Evolutionary conservation across 495 filamentous ascomycete genomes (phyloP).

Genomic region (Penicillium coffeae): DNA sequence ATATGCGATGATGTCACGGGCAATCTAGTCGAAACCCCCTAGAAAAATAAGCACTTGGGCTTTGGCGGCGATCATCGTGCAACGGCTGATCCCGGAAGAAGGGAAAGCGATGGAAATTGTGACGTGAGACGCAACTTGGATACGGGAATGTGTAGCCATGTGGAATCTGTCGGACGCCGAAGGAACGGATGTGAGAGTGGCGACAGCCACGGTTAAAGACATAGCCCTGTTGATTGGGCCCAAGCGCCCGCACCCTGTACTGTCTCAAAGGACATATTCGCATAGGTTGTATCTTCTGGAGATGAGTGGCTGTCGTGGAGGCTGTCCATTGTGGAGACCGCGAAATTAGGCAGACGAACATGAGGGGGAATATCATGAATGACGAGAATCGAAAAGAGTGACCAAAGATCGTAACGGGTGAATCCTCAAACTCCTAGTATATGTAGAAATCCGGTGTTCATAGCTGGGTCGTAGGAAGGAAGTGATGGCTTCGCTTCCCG

Average conservation of each 20-base stretch:
- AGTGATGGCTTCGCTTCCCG: constrained; percentile 1
- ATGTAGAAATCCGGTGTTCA: neutral
- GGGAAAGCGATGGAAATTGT: neutral
- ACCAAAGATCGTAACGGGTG: constrained; percentile 7
- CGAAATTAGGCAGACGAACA: neutral
- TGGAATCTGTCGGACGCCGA: constrained; percentile 24
- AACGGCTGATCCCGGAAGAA: constrained; percentile 5
- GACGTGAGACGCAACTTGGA: neutral
- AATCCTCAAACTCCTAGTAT: constrained; percentile 4
- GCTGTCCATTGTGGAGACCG: neutral
- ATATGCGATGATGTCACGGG: constrained; percentile 32
- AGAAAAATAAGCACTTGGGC: constrained; percentile 14
- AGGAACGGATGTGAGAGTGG: constrained; percentile 12
- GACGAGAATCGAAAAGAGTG: constrained; percentile 5
- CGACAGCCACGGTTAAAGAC: constrained; percentile 9
- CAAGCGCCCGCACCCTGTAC: neutral
- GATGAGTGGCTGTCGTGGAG: neutral
- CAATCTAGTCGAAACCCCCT: constrained; percentile 17
- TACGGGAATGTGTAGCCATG: constrained; percentile 10
- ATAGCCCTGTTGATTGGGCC: neutral
- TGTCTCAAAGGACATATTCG: neutral
- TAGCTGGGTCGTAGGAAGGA: constrained; percentile 5
- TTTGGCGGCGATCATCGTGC: constrained; percentile 7
- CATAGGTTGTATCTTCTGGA: neutral
- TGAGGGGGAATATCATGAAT: neutral